Evolutionary conservation across 805 yeast species (phyloP).

Genomic region (Danielia oregonensis): DNA sequence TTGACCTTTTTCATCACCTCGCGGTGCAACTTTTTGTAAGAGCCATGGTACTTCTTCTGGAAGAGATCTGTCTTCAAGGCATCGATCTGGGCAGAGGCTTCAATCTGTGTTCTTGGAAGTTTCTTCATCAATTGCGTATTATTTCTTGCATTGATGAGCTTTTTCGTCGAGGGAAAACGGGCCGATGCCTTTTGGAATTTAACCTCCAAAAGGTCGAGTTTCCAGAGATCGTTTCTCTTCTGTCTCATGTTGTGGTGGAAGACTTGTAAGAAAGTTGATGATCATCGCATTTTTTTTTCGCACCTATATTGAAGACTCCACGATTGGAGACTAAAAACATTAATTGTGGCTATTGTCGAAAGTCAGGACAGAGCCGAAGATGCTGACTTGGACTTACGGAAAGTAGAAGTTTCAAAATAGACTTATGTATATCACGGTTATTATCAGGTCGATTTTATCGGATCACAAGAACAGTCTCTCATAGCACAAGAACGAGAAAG

Average conservation of each 20-base stretch:
- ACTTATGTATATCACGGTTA: too few relatives aligned
- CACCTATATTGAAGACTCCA: background rate
- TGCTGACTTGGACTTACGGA: too few relatives aligned
- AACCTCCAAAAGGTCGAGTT: constrained; percentile 53
- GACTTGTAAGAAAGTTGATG: constrained; percentile 1
- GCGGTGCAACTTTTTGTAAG: constrained; percentile 38
- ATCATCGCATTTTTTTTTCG: constrained; percentile 6
- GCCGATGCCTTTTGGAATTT: constrained; percentile 42
- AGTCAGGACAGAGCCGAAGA: too few relatives aligned
- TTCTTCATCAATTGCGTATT: constrained; percentile 38
- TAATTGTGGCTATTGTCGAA: background rate
- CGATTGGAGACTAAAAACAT: background rate
- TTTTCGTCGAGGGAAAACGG: constrained; percentile 48
- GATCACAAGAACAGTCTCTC: too few relatives aligned
- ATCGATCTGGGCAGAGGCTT: constrained; percentile 43
- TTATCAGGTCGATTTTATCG: too few relatives aligned
- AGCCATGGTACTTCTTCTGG: constrained; percentile 47
- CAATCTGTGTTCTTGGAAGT: constrained; percentile 37
- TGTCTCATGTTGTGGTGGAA: constrained; percentile 16
- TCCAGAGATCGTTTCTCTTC: constrained; percentile 44
- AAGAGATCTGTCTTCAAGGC: constrained; percentile 44
- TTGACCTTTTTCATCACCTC: constrained; percentile 25
- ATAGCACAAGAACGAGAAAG: too few relatives aligned
- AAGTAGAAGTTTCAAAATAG: too few relatives aligned
- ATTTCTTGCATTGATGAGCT: constrained; percentile 42